Evolutionary conservation across 345 rosid genomes (phyloP), one percentile per base, ranked within the genome.

Genomic region (Brassica nigra): DNA sequence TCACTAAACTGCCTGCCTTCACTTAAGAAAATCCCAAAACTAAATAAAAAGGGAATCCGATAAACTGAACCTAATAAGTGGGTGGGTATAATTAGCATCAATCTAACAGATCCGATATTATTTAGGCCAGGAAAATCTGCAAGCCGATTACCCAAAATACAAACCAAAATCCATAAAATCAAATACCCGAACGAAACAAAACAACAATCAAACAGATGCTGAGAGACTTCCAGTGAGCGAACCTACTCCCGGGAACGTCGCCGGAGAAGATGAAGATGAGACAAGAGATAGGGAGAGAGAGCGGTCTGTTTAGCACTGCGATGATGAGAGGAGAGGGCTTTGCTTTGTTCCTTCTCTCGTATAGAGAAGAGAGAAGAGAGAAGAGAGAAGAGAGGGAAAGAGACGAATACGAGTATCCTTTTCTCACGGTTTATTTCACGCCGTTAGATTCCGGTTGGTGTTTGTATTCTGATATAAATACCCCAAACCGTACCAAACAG

Each of bases 341-440:
- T 70, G 84, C 84, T 80, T 47, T 70, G 59, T 55, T 55, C 75
- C 70, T 34, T 79, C 70, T 20, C 72, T 36, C 36, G 7, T 63
- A 58, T 62, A 59, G 73, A 33, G 49, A 78, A 0, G 18, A 18
- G 18, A 18, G 18, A 18, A 18, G 18, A 18, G 85, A 66, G 85
- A n/a, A 18, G 18, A 18, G 18, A 18, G 18, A 18, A 18, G 18
- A 18, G 85, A 66, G 85, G 77, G 68, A 72, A 81, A 73, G 81
- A 54, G 80, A 82, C 52, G 86, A 73, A 77, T 80, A 75, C 76
- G 65, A 80, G 86, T 87, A 86, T 39, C 3, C 47, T 90, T 90
- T 88, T 88, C 83, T 70, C 85, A 88, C 86, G 85, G 87, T 36
- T 78, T 66, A 34, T 5, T 55, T 76, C 57, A 85, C 92, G 91